Conservation (phyloP, 2,329 filamentous ascomycete species). For the Tolypocladium tundrense region DNA sequence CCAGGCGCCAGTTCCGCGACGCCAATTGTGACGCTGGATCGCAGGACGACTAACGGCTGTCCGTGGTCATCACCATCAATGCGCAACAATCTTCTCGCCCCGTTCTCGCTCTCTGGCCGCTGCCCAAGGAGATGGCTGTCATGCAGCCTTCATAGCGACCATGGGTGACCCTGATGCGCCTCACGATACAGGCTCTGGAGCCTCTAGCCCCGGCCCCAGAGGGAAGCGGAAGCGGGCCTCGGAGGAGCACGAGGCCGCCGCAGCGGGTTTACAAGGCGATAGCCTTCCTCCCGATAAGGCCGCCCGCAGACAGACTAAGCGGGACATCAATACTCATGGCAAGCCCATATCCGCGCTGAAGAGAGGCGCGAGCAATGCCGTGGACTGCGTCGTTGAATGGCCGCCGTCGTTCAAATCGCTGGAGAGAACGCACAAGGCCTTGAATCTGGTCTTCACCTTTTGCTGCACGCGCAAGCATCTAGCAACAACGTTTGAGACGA, state of each 20-base stretch:
- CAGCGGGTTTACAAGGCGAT: not conserved
- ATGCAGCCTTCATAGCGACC: not conserved
- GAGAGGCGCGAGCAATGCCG: constrained; percentile 9
- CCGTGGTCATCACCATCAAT: not conserved
- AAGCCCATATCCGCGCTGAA: constrained; percentile 4
- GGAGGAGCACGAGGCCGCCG: not conserved
- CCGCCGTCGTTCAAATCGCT: constrained; percentile 64
- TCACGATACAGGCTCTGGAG: not conserved
- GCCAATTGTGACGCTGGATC: not conserved
- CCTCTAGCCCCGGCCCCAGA: constrained; percentile 2
- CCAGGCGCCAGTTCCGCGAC: constrained; percentile 22
- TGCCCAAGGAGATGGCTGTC: not conserved
- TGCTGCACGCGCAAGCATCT: constrained; percentile 88
- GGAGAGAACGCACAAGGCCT: constrained; percentile 66
- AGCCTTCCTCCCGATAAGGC: not conserved
- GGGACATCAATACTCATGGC: not conserved
- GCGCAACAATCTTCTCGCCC: not conserved
- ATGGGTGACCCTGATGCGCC: not conserved
- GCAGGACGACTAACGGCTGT: not conserved
- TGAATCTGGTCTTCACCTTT: constrained; percentile 92
- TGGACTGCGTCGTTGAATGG: constrained; percentile 45
- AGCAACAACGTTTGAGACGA: constrained; percentile 82
- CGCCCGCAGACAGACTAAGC: not conserved
- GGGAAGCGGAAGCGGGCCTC: not conserved
- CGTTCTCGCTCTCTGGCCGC: not conserved